Base-by-base conservation (phyloP, 169 alveolate genomes). In the Plasmodium reichenowi region DNA sequence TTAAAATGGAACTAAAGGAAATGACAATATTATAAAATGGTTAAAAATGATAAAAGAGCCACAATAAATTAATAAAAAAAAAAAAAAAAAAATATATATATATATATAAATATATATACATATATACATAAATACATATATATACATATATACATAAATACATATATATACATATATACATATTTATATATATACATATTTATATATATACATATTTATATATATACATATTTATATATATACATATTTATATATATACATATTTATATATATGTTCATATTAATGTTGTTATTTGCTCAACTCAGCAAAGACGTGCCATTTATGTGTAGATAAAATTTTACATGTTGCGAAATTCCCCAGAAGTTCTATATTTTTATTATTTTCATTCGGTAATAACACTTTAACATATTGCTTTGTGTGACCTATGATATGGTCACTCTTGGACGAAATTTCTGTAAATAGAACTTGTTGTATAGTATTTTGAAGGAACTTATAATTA, bases 361-460 rank as follows among this genome's bases (percentile, higher is more conserved):
- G 20, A 17, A 83, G 32, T 38, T 83, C 52, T 3, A 48, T 20
- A 54, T 67, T 83, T 83, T 83, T 64, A 48, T 58, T 83, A 47
- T 70, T 52, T 24, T 72, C 58, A 63, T 83, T 83, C n/a, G 22
- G 72, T 56, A 88, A 43, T 24, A 97, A 78, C 6, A 98, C 98
- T 89, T 98, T 98, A 26, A 96, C 97, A 90, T 97, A 98, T 58
- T 95, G 92, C 93, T 97, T 98, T 59, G 98, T 97, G 91, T 98
- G 99, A 0, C 99, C 99, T 43, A 98, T 97, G 63, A 97, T 88
- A 83, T 96, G 95, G 20, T 88, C 94, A 43, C 96, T 92, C 85
- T 93, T 95, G 62, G 95, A 93, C 67, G 96, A 96, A 2, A 96
- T 94, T 78, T 97, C 98, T 48, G 94, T 94, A 20, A 97, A 94